phyloP scores from a whole-genome alignment of 139 green algal genomes.

The Chlorella vulgaris region DNA sequence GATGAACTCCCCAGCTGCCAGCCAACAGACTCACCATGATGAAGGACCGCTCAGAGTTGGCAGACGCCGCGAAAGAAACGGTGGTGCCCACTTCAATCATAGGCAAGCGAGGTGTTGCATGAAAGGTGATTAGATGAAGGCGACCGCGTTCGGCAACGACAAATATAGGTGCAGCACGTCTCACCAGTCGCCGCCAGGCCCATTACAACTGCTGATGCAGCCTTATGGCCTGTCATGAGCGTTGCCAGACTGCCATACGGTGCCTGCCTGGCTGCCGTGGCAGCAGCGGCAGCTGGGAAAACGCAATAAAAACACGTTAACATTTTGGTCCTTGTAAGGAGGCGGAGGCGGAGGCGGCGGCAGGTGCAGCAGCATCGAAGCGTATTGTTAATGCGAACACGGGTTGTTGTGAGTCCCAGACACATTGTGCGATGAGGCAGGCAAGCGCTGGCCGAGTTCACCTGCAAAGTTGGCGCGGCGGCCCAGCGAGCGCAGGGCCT shows the following conservation, averaged over 20 bases:
- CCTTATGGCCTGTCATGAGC: not conserved
- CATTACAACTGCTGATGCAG: not conserved
- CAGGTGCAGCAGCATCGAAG: too few species aligned
- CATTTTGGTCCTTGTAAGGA: not conserved
- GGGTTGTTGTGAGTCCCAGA: too few species aligned
- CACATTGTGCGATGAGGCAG: too few species aligned
- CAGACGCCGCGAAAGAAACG: conserved; percentile 22
- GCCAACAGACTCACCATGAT: conserved; percentile 40
- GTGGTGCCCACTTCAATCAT: conserved; percentile 28
- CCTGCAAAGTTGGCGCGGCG: too few species aligned
- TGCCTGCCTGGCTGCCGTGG: conserved; percentile 10
- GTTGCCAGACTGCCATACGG: not conserved
- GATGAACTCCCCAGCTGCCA: too few species aligned
- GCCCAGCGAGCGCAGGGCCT: too few species aligned
- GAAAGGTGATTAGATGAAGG: too few species aligned
- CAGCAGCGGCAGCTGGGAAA: not conserved
- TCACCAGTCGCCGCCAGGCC: conserved; percentile 2
- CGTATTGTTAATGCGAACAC: too few species aligned
- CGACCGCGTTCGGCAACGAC: too few species aligned
- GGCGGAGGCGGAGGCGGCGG: too few species aligned
- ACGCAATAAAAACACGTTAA: not conserved
- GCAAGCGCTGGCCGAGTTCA: too few species aligned
- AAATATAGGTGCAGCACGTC: not conserved
- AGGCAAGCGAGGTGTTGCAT: not conserved
- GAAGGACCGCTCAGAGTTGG: conserved; percentile 40